Conservation (phyloP, 1,284 basidiomycete genomes). For the Caloboletus firmus region DNA sequence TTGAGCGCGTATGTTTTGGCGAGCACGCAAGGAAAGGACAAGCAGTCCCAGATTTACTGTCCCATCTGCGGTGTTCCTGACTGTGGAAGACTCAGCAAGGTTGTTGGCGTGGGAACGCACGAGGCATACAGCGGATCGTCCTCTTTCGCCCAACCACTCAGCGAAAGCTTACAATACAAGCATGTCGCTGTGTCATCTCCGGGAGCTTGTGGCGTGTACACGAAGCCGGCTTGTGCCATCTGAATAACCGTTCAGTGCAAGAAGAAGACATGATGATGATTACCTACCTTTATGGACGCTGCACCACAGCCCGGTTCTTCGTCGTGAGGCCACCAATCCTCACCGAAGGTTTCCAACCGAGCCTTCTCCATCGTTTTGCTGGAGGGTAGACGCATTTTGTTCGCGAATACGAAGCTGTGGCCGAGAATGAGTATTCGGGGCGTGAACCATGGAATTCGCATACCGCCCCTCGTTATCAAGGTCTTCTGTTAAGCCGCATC, state of each 20-base stretch:
- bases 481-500: conserved; percentile 64
- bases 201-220: conserved; percentile 61
- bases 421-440: background rate
- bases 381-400: conserved; percentile 61
- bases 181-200: conserved; percentile 77
- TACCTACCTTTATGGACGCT: conserved; percentile 62
- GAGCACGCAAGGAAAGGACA: conserved; percentile 54
- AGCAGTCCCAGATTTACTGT: conserved; percentile 41
- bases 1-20: conserved; percentile 13
- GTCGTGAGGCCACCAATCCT: conserved; percentile 73
- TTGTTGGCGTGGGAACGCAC: background rate
- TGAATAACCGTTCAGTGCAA: conserved; percentile 31
- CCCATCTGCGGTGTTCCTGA: conserved; percentile 65
- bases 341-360: conserved; percentile 66
- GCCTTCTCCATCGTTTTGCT: conserved; percentile 68
- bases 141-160: conserved; percentile 77
- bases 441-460: conserved; percentile 22
- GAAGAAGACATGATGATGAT: background rate
- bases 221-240: conserved; percentile 85
- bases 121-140: conserved; percentile 74
- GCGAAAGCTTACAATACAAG: conserved; percentile 70
- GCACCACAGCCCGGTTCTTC: conserved; percentile 62
- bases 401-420: conserved; percentile 53
- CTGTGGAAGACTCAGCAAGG: conserved; percentile 37
- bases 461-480: conserved; percentile 57